Evolutionary conservation across 2,329 filamentous ascomycete genomes (phyloP).

Genomic region (Phialocephala subalpina): DNA sequence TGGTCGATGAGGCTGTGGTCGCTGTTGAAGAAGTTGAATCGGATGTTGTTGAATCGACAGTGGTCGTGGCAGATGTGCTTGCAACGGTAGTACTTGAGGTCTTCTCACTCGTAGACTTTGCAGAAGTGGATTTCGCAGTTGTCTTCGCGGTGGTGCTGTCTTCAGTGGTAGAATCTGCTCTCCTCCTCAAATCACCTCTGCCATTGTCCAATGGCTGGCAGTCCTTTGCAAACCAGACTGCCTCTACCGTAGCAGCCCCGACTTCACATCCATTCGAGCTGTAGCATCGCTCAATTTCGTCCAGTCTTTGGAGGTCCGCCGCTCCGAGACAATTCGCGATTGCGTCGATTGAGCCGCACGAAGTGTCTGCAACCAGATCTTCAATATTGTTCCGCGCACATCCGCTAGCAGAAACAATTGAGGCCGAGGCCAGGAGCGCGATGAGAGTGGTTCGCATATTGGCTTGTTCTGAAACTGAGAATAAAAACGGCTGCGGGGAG

Average conservation of each 20-base stretch:
- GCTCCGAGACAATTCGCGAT: conserved; percentile 35
- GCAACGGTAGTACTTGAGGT: conserved; percentile 11
- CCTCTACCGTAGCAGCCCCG: conserved; percentile 31
- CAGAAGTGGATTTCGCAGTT: conserved; percentile 11
- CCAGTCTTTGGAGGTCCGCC: conserved; percentile 26
- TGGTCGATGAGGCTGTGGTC: conserved; percentile 17
- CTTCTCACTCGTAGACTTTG: conserved; percentile 13
- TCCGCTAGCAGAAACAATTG: conserved; percentile 31
- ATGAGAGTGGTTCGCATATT: conserved; percentile 37
- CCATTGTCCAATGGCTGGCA: conserved; percentile 26
- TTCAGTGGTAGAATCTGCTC: conserved; percentile 18
- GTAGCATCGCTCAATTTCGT: conserved; percentile 37
- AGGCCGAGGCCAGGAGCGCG: conserved; percentile 28
- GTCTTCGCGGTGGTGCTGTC: conserved; percentile 18
- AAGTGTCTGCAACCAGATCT: conserved; percentile 30
- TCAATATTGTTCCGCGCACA: conserved; percentile 33
- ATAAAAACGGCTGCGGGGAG: background rate
- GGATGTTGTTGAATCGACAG: conserved; percentile 14
- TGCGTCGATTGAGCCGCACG: conserved; percentile 32
- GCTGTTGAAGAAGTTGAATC: conserved; percentile 13
- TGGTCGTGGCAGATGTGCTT: conserved; percentile 14
- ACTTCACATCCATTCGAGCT: conserved; percentile 33
- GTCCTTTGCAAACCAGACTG: conserved; percentile 32
- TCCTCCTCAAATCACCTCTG: conserved; percentile 35
- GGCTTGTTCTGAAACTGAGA: conserved; percentile 15